Conservation (phyloP, 306 rosid species). For the Citrullus mucosospermus region DNA sequence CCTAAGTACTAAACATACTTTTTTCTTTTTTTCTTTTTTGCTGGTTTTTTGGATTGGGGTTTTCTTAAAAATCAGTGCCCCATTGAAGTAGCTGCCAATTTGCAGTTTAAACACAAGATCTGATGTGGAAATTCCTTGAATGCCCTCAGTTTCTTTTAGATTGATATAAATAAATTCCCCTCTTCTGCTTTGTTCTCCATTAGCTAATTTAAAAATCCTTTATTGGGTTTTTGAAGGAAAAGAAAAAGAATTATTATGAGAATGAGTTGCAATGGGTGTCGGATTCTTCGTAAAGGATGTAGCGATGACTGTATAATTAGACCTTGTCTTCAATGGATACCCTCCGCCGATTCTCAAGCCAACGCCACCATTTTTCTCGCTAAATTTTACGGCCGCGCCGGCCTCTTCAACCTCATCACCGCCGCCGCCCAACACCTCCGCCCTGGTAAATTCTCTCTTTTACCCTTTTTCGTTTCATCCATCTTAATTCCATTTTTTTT, state of each 20-base stretch:
- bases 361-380: constrained; percentile 70
- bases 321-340: constrained; percentile 56
- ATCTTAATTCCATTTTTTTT: not conserved
- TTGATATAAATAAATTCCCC: not conserved
- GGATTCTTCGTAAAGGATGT: constrained; percentile 62
- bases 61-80: not conserved
- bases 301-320: constrained; percentile 33
- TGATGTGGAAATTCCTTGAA: not conserved
- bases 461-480: not conserved
- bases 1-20: too few relatives aligned
- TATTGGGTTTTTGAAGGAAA: too few relatives aligned
- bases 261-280: constrained; percentile 68
- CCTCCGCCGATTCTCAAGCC: constrained; percentile 48
- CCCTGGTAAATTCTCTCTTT: constrained; percentile 20
- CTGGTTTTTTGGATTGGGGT: too few relatives aligned
- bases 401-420: constrained; percentile 48
- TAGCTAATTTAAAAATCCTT: too few relatives aligned
- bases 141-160: not conserved
- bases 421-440: constrained; percentile 29
- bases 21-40: too few relatives aligned
- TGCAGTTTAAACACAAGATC: not conserved
- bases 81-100: not conserved
- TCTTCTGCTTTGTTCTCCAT: not conserved
- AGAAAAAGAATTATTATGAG: constrained; percentile 9
- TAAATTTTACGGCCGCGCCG: constrained; percentile 68